Conservation (phyloP, 805 yeast species). For the Komagataella kurtzmanii region DNA sequence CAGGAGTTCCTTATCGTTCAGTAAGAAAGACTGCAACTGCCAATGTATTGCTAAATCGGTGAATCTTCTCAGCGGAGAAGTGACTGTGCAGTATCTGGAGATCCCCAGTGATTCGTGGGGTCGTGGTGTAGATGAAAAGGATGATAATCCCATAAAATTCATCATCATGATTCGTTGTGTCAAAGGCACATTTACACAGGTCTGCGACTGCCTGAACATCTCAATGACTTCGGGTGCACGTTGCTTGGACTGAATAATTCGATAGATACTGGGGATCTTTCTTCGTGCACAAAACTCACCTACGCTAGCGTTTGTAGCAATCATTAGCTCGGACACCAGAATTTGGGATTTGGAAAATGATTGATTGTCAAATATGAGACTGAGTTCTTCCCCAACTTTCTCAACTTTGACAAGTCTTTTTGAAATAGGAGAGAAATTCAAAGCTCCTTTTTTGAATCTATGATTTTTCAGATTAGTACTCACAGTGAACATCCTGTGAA, state of each 20-base stretch:
- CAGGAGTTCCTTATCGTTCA: constrained; percentile 9
- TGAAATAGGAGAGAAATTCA: constrained; percentile 1
- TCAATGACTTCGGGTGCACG: constrained; percentile 9
- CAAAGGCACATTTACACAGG: constrained; percentile 13
- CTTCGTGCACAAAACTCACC: constrained; percentile 31
- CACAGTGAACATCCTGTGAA: neutral
- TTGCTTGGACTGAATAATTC: constrained; percentile 15
- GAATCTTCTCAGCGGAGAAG: constrained; percentile 82
- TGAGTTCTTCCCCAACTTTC: neutral
- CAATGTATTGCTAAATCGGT: constrained; percentile 74
- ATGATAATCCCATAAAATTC: constrained; percentile 38
- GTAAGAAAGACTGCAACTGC: constrained; percentile 42
- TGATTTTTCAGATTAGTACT: neutral
- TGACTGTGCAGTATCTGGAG: constrained; percentile 51
- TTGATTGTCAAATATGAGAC: neutral
- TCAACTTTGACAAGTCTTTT: neutral
- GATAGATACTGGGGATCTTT: constrained; percentile 38
- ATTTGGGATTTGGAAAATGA: constrained; percentile 31
- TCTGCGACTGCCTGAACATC: constrained; percentile 10
- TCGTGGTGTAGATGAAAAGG: constrained; percentile 27
- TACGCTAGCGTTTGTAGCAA: constrained; percentile 55
- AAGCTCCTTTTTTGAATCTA: constrained; percentile 3
- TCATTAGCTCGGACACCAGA: constrained; percentile 78
- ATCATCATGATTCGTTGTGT: constrained; percentile 29
- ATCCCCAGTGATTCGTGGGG: constrained; percentile 57